Base-by-base conservation (phyloP, 2,329 filamentous ascomycete genomes). In the Tolypocladium sp. region DNA sequence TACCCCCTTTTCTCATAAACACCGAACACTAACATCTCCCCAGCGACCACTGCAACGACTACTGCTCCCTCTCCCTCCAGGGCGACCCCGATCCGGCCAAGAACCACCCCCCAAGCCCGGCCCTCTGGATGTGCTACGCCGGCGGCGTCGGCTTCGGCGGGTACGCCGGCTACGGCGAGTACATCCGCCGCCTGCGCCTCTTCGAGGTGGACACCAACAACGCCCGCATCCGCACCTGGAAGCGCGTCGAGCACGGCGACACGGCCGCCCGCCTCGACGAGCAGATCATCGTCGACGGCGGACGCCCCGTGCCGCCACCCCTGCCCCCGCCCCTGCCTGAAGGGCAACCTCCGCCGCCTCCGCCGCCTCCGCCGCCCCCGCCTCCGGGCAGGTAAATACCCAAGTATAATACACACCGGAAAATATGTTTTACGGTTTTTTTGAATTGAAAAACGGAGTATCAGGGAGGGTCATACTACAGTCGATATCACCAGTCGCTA, bases 111-210 rank as follows among this genome's bases (percentile, higher is more conserved):
- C 61, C 62, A n/a, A 80, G 81, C 55, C 87, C 89, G 0, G 83
- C 88, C 37, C 77, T 97, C 2, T 99, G 94, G 94, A 96, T 99
- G 92, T 99, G 94, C 78, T 97, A 97, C 73, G 93, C 87, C 10
- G 94, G 94, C 38, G 94, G 90, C 33, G 85, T 87, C 35, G 94
- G 94, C 1, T 96, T 99, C 67, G 94, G 94, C 58, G 94, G 94
- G 0, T 99, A 99, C 70, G 94, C 89, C 25, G 92, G 93, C 7
- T 97, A 97, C 70, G 87, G 87, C 49, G 89, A 88, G 4, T 97
- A 89, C 70, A 82, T 92, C 68, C 88, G 94, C 33, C 86, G 92
- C 37, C 82, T 97, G 57, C 84, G 94, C 55, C 82, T 99, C 51
- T 99, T 94, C 70, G 93, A 97, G 66, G 85, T 99, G 56, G 93